Evolutionary conservation across 768 basidiomycete species (phyloP).

Genomic region (Tricholoma sp.): DNA sequence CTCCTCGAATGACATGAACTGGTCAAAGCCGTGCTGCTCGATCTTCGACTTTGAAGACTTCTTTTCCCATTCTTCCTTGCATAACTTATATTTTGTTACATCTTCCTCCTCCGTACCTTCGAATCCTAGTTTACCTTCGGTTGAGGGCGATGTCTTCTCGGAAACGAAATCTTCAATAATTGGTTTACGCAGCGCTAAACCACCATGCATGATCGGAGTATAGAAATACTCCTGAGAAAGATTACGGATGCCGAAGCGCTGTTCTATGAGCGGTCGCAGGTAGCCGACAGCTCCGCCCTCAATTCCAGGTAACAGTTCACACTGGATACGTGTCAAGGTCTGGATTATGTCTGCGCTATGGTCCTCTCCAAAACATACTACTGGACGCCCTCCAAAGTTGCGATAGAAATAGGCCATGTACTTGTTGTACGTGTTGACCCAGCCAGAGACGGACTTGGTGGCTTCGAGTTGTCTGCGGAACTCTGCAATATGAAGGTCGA

Average conservation of each 20-base stretch:
- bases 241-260: constrained; percentile 21
- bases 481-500: constrained; percentile 25
- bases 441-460: constrained; percentile 28
- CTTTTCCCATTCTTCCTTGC: neutral
- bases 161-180: constrained; percentile 33
- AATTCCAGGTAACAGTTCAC: constrained; percentile 20
- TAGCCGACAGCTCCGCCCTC: constrained; percentile 18
- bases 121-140: constrained; percentile 5
- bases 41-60: neutral
- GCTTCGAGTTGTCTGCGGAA: constrained; percentile 25
- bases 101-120: constrained; percentile 18
- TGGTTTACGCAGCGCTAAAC: constrained; percentile 27
- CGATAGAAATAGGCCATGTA: constrained; percentile 28
- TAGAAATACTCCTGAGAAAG: constrained; percentile 27
- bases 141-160: neutral
- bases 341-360: constrained; percentile 22
- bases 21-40: neutral
- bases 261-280: constrained; percentile 21
- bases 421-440: constrained; percentile 28
- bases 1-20: constrained; percentile 1
- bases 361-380: constrained; percentile 20
- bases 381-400: constrained; percentile 26
- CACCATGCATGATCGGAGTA: constrained; percentile 23
- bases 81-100: neutral
- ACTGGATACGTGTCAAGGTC: constrained; percentile 23